Evolutionary conservation across 2,329 filamentous ascomycete species (phyloP), one percentile per base, ranked within the genome.

Genomic region (Monilinia polystroma): DNA sequence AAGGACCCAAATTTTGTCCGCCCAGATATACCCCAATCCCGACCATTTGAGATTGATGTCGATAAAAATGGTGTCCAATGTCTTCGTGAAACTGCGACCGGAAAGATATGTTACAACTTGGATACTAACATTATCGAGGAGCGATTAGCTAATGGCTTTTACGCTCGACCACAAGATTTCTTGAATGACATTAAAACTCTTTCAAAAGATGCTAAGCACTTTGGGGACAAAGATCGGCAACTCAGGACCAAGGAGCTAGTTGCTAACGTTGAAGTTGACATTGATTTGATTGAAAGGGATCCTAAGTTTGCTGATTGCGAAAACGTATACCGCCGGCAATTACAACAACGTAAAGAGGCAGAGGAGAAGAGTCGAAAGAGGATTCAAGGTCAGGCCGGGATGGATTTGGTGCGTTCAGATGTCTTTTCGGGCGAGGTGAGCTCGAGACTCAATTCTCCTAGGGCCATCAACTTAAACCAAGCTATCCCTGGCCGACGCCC

Each of bases 131-230:
- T 90, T 0, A 97, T 99, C 64, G 95, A 99, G 80, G 93, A 97
- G 76, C 89, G 95, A n/a, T 82, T 99, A 45, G 96, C 93, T 5
- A 98, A 99, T 76, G 95, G 95, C 6, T 99, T 92, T 79, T 99
- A 99, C 78, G 92, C 93, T 72, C 87, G 93, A 14, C 92, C 93
- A 0, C 89, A 89, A 73, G 94, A 97, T 76, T 99, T 97, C 75
- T 79, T 96, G 62, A 88, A 88, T 52, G 95, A 99, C 76, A 91
- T 98, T 73, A 91, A 90, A 76, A 86, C 89, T 47, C 81, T 99
- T 6, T 89, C 90, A 29, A 94, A 92, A 76, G 95, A 99, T 79
- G 89, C 93, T 14, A 91, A 88, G 75, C 88, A 87, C 14, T 85
- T 88, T 67, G 91, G 90, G n/a, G 94, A 98, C 73, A 87, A 89